These are phyloP conservation scores for Rhizophagus prolifer DNA, from an alignment of 192 early-diverging fungal genomes.

Conservation along the genomic window DNA sequence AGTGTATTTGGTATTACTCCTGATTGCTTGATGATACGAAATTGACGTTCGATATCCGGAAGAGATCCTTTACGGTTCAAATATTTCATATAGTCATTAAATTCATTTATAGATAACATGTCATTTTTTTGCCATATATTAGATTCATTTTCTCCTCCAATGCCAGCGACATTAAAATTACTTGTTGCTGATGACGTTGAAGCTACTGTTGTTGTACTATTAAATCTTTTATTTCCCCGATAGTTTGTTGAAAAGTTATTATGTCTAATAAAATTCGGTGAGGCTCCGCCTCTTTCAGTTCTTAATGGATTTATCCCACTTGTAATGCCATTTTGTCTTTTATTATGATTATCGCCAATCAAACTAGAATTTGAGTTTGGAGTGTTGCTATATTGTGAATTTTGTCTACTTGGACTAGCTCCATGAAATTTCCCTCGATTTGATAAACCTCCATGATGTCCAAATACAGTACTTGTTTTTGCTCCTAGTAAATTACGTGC, in stretches of 20 bases:
- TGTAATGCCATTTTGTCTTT: background rate
- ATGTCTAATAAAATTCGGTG: background rate
- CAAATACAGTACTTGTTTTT: slow-evolving; percentile 1
- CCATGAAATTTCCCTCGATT: background rate
- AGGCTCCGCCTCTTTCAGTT: background rate
- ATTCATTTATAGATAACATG: background rate
- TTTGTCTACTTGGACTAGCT: background rate
- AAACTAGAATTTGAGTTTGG: background rate
- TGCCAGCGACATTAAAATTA: background rate
- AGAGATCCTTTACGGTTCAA: slow-evolving; percentile 3
- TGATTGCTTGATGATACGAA: background rate
- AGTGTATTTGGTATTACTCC: slow-evolving; percentile 3
- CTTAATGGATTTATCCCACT: background rate
- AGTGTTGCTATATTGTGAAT: background rate
- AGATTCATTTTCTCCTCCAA: background rate
- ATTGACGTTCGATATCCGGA: background rate
- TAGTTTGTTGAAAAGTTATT: background rate
- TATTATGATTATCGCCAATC: background rate
- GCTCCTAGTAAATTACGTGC: slow-evolving; percentile 12
- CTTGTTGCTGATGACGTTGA: background rate
- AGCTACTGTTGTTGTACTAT: background rate
- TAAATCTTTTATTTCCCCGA: background rate
- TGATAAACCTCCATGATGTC: background rate
- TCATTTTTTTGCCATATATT: background rate
- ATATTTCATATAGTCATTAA: background rate